These are phyloP conservation scores for Chlorociboria aeruginascens DNA, from an alignment of 495 filamentous ascomycete species.

Conservation along the genomic window DNA sequence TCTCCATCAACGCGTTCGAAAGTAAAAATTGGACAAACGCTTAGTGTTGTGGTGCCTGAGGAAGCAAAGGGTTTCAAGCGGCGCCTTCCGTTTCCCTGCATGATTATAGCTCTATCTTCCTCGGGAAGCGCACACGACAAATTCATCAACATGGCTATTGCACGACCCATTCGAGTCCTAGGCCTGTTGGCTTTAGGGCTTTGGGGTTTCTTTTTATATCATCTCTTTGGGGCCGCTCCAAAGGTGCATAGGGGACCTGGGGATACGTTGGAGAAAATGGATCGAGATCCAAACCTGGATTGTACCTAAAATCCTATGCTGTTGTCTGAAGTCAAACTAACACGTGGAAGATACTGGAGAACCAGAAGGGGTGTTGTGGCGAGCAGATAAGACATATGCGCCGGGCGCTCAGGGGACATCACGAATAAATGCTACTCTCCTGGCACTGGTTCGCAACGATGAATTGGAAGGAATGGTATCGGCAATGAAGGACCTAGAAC, in stretches of 20 bases:
- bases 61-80: too few species aligned
- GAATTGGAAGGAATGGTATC: conserved; percentile 74
- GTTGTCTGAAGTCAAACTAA: conserved; percentile 1
- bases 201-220: conserved; percentile 63
- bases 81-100: background rate
- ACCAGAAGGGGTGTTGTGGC: conserved; percentile 60
- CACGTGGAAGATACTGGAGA: conserved; percentile 59
- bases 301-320: conserved; percentile 31
- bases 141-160: conserved; percentile 54
- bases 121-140: conserved; percentile 2
- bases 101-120: background rate
- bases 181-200: conserved; percentile 56
- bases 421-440: conserved; percentile 84
- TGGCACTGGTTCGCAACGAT: conserved; percentile 87
- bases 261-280: conserved; percentile 38
- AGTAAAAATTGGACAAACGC: too few species aligned
- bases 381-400: conserved; percentile 60
- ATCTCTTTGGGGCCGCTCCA: conserved; percentile 42
- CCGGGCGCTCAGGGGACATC: conserved; percentile 60
- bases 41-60: too few species aligned
- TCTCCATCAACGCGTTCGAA: background rate
- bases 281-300: conserved; percentile 71
- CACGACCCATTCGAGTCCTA: conserved; percentile 70
- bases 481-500: conserved; percentile 81
- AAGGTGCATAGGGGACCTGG: conserved; percentile 25